Conservation (phyloP, 1,139 yeast genomes). For the Kodamaea fungicola region DNA sequence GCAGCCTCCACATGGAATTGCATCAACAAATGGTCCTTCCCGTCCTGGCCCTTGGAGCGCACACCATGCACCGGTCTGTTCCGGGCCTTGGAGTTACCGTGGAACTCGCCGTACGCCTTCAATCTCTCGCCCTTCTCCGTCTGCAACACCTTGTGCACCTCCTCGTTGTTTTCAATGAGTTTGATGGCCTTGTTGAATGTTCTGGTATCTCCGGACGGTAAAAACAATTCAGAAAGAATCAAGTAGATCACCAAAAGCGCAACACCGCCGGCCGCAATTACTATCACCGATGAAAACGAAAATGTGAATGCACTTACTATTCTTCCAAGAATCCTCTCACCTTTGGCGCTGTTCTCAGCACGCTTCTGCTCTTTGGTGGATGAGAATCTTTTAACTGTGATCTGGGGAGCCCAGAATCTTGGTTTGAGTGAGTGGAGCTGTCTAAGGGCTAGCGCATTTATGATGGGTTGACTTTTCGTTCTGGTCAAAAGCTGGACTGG, state of each 20-base stretch:
- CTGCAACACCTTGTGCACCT: constrained; percentile 56
- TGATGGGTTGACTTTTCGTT: neutral
- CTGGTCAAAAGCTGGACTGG: constrained; percentile 6
- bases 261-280: constrained; percentile 65
- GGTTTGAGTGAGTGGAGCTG: neutral
- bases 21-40: constrained; percentile 79
- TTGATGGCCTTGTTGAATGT: constrained; percentile 84
- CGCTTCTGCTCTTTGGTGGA: constrained; percentile 27
- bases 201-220: constrained; percentile 90
- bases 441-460: neutral
- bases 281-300: constrained; percentile 56
- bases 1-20: constrained; percentile 79
- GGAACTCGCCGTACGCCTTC: constrained; percentile 74
- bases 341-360: constrained; percentile 26
- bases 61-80: constrained; percentile 73
- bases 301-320: constrained; percentile 59
- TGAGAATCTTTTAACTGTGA: constrained; percentile 10
- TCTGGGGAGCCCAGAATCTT: no score
- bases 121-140: constrained; percentile 56
- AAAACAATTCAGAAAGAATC: constrained; percentile 70
- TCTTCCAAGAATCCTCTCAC: constrained; percentile 33
- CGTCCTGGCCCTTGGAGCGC: constrained; percentile 59
- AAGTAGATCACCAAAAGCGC: constrained; percentile 72
- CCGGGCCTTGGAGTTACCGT: constrained; percentile 77
- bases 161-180: constrained; percentile 64